Evolutionary conservation across 2,329 filamentous ascomycete genomes (phyloP), one percentile per base, ranked within the genome.

Genomic region (Sarocladium brachiariae): DNA sequence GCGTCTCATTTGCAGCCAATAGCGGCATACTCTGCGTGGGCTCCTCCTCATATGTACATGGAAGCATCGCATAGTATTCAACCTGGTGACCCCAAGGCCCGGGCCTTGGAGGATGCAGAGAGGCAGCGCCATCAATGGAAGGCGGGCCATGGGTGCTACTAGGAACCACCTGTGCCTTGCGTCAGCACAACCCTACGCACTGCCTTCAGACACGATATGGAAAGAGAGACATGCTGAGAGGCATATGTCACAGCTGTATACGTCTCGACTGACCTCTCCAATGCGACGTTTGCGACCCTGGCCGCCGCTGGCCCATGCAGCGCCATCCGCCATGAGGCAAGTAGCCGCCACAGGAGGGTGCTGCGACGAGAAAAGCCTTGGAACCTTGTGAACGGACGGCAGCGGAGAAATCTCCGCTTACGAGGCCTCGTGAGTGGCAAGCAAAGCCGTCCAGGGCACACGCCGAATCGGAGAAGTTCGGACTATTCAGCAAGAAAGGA

Each of bases 231-330:
- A n/a, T 10, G 11, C 33, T n/a, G 14, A n/a, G 33, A 5, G 5
- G 9, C 6, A 9, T 11, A 19, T 33, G 24, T 47, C 43, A 47
- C n/a, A 4, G 3, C 19, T n/a, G 25, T 31, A 25, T 10, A 33
- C 45, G 50, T 11, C 16, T 31, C 4, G 4, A 47, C 43, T 47
- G n/a, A 47, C 43, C 43, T 47, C 43, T 31, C 33, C 21, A 18
- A 33, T 5, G 4, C 25, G 4, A 21, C 27, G 24, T 10, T 21
- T 19, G 14, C 25, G 19, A 10, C 16, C n/a, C 27, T 31, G 43
- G 43, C 48, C 48, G 21, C 31, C 13, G 19, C n/a, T 14, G 21
- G 33, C 34, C 21, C 34, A 39, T 19, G 33, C 33, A 27, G 34
- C 34, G 24, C 14, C 10, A 5, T 41, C n/a, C 13, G 48, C 21